Percentiles rank a stretch among this genome's conserved stretches.
Evolutionary conservation across 208 protist genomes (phyloP).

Genomic region (Tritrichomonas musculus): DNA sequence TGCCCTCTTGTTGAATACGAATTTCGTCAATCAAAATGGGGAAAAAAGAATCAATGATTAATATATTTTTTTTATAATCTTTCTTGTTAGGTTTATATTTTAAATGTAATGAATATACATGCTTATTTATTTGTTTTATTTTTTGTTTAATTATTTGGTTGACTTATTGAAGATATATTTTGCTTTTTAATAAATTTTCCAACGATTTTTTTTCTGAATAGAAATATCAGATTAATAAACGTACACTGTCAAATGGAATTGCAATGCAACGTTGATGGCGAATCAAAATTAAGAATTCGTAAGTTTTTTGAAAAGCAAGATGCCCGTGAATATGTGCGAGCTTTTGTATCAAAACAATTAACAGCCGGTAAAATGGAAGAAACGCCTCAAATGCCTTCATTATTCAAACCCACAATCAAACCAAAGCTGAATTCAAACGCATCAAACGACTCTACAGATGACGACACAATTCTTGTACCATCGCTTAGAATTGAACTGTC

Average conservation of each 20-base stretch:
- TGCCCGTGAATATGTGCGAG: not conserved
- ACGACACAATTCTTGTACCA: not conserved
- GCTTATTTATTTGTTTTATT: not conserved
- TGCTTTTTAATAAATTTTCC: not conserved
- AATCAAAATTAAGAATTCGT: not conserved
- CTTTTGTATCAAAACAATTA: not conserved
- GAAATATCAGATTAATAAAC: not conserved
- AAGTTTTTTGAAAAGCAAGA: not conserved
- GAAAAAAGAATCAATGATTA: not conserved
- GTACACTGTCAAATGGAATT: constrained; percentile 14
- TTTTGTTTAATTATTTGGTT: not conserved
- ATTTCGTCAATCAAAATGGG: not conserved
- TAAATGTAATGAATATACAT: not conserved
- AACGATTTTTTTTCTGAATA: not conserved
- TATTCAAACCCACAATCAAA: not conserved
- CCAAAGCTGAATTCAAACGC: too few species aligned
- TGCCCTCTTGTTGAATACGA: not conserved
- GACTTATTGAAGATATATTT: not conserved
- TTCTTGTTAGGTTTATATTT: not conserved
- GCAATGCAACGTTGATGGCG: not conserved
- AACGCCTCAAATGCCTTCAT: not conserved
- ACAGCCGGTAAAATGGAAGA: not conserved
- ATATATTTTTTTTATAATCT: not conserved
- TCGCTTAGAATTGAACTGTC: not conserved
- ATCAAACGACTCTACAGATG: not conserved